Conservation (phyloP, 371 early-diverging fungal genomes). For the Batkoa obscura region DNA sequence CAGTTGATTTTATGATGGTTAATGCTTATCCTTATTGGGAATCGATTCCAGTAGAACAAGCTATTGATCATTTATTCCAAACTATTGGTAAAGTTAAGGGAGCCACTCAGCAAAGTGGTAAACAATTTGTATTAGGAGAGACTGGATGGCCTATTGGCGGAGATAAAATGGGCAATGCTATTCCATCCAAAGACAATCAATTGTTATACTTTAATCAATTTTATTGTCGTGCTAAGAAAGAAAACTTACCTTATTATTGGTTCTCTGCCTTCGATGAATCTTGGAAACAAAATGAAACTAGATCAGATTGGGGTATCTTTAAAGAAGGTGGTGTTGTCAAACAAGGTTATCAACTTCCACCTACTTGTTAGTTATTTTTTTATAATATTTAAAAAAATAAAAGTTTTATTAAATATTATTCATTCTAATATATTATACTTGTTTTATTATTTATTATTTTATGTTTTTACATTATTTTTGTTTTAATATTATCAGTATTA, state of each 20-base stretch:
- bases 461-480: too few species aligned
- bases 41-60: neutral
- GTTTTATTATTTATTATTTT: too few species aligned
- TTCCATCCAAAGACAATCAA: conserved; percentile 6
- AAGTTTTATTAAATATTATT: too few species aligned
- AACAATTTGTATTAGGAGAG: conserved; percentile 6
- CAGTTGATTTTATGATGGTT: conserved; percentile 6
- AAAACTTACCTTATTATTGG: conserved; percentile 1
- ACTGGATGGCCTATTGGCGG: conserved; percentile 7
- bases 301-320: conserved; percentile 4
- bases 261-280: conserved; percentile 4
- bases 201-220: conserved; percentile 3
- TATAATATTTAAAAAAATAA: neutral
- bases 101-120: neutral
- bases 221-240: conserved; percentile 2
- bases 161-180: neutral
- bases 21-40: conserved; percentile 8
- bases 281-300: conserved; percentile 3
- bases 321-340: neutral
- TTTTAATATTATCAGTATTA: too few species aligned
- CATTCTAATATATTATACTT: too few species aligned
- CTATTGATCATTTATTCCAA: neutral
- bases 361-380: neutral
- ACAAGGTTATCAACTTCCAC: neutral
- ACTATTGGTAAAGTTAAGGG: conserved; percentile 1